These are phyloP conservation scores for Eimeria maxima DNA, from an alignment of 169 alveolate genomes.

Conservation along the genomic window DNA sequence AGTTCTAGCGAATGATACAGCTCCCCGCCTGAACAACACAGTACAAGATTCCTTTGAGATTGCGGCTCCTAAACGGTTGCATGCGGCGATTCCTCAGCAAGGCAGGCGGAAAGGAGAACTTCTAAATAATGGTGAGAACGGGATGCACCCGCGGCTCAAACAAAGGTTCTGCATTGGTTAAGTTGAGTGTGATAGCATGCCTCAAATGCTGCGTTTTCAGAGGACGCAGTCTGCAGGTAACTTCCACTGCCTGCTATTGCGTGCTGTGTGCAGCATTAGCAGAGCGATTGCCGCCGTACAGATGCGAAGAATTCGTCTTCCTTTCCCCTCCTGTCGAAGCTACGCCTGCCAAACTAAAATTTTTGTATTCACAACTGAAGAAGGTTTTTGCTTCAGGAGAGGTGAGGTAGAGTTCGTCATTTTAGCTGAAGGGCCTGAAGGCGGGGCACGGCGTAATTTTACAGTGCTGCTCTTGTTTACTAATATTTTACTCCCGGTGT, in stretches of 20 bases:
- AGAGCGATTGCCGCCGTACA: constrained; percentile 77
- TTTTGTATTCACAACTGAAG: constrained; percentile 53
- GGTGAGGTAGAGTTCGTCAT: neutral
- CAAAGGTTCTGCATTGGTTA: neutral
- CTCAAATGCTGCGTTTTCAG: neutral
- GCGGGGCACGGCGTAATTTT: neutral
- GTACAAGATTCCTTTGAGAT: constrained; percentile 63
- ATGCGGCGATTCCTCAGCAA: constrained; percentile 71
- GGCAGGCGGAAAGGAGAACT: constrained; percentile 70
- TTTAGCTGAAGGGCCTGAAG: neutral
- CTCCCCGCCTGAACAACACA: constrained; percentile 30
- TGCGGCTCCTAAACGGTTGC: constrained; percentile 66
- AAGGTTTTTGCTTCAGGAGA: constrained; percentile 63
- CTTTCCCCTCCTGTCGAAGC: constrained; percentile 80
- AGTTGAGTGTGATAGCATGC: neutral
- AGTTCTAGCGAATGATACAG: neutral
- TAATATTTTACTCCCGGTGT: neutral
- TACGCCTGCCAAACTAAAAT: constrained; percentile 52
- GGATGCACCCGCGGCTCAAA: neutral
- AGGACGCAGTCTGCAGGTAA: neutral
- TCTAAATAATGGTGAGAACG: constrained; percentile 55
- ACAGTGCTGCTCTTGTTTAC: neutral
- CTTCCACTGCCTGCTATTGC: neutral
- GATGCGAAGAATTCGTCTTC: constrained; percentile 80
- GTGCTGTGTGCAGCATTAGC: constrained; percentile 73